phyloP scores from a whole-genome alignment of 345 rosid species.

The Eucalyptus regnans region DNA sequence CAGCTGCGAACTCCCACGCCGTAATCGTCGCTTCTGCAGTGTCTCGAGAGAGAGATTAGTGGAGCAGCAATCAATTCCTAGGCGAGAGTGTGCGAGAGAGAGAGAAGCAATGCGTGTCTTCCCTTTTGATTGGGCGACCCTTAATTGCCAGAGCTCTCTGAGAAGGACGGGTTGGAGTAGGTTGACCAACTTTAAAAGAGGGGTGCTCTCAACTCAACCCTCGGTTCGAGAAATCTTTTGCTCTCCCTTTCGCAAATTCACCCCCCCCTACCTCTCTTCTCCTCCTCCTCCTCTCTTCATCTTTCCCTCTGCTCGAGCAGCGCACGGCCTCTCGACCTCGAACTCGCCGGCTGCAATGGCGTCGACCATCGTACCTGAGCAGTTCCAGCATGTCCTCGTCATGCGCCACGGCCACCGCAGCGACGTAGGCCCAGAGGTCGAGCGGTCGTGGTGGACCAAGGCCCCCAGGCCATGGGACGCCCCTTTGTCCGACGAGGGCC shows the following conservation, averaged over 20 bases:
- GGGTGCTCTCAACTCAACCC: no score
- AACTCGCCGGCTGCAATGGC: neutral
- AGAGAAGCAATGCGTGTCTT: no score
- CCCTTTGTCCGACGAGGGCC: constrained; percentile 38
- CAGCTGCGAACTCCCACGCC: no score
- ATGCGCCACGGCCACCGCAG: constrained; percentile 88
- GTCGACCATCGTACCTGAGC: neutral
- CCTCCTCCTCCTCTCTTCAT: neutral
- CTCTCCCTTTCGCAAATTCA: accelerated
- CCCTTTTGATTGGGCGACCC: no score
- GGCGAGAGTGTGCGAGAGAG: no score
- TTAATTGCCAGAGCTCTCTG: no score
- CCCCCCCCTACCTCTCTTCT: neutral
- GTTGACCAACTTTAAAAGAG: no score
- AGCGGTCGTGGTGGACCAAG: constrained; percentile 26
- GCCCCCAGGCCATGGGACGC: constrained; percentile 81
- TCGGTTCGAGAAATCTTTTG: neutral
- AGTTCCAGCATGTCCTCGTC: constrained; percentile 52
- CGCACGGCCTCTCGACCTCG: neutral
- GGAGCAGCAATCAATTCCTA: no score
- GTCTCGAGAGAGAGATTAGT: no score
- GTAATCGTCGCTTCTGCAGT: no score
- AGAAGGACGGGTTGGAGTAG: no score
- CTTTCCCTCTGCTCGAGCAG: neutral
- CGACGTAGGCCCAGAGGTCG: constrained; percentile 30